Percentiles rank a stretch among this genome's conserved stretches.
Evolutionary conservation across 208 protist species (phyloP).

Genomic region (Acanthamoeba triangularis): DNA sequence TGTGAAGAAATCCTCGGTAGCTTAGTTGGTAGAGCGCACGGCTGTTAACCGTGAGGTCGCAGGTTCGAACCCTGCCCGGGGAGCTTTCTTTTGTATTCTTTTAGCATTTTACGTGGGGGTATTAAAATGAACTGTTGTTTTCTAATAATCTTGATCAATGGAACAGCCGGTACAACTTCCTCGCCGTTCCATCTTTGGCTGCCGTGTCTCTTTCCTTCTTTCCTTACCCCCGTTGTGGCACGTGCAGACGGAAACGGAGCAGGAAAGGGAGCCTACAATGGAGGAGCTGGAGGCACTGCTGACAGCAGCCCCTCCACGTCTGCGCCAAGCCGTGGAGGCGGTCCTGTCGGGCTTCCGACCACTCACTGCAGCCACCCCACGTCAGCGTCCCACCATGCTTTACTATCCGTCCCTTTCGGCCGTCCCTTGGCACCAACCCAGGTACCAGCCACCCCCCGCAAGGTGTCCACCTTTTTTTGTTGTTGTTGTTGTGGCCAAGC

Average conservation of each 20-base stretch:
- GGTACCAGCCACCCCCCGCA: background rate
- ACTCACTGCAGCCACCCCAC: background rate
- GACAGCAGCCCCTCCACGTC: background rate
- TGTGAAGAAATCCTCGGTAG: too few species aligned
- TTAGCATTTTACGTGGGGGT: background rate
- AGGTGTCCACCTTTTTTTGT: background rate
- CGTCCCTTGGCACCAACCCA: slow-evolving; percentile 59
- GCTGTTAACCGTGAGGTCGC: too few species aligned
- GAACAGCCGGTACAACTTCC: too few species aligned
- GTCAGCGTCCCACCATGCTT: slow-evolving; percentile 37
- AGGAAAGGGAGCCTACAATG: slow-evolving; percentile 3
- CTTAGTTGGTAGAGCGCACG: too few species aligned
- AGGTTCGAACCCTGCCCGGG: background rate
- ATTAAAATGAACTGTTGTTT: background rate
- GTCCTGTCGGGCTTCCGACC: slow-evolving; percentile 5
- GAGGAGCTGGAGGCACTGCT: slow-evolving; percentile 24
- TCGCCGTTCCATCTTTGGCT: too few species aligned
- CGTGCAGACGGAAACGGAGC: background rate
- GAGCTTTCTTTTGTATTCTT: background rate
- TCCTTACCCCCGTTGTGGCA: too few species aligned
- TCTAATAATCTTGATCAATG: too few species aligned
- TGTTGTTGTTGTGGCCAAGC: background rate
- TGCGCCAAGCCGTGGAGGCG: slow-evolving; percentile 42
- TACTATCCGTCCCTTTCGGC: slow-evolving; percentile 58
- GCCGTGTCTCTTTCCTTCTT: too few species aligned